A percentile compares a stretch with the other conserved stretches of the same genome.
phyloP scores from a whole-genome alignment of 2,329 filamentous ascomycete genomes.

The Colletotrichum sp. region DNA sequence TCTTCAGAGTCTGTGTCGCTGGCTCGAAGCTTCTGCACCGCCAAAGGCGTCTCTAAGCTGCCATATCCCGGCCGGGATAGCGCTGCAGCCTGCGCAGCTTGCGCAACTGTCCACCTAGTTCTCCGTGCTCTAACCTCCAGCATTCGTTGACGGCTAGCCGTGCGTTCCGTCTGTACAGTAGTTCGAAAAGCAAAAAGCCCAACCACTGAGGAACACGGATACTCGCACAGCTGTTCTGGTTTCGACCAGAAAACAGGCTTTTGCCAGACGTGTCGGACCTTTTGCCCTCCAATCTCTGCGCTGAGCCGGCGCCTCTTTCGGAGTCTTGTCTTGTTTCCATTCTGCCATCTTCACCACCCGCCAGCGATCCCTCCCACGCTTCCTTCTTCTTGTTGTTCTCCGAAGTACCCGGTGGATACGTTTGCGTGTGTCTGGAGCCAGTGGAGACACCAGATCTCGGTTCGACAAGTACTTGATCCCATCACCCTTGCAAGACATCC shows the following conservation, averaged over 20 bases:
- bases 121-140: neutral
- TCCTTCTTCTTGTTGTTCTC: neutral
- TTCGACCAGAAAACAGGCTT: slow-evolving; percentile 15
- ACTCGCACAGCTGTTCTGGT: slow-evolving; percentile 8
- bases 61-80: neutral
- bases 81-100: neutral
- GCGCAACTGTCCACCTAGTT: neutral
- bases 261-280: slow-evolving; percentile 8
- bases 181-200: neutral
- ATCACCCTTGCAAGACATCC: slow-evolving; percentile 9
- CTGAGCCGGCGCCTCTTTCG: slow-evolving; percentile 2
- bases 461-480: slow-evolving; percentile 8
- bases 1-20: neutral
- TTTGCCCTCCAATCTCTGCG: slow-evolving; percentile 10
- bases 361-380: neutral
- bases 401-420: slow-evolving; percentile 11
- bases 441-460: slow-evolving; percentile 16
- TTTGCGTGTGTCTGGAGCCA: slow-evolving; percentile 12
- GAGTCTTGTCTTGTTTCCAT: slow-evolving; percentile 2
- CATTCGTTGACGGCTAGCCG: slow-evolving; percentile 9
- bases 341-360: slow-evolving; percentile 15
- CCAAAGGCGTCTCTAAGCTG: neutral
- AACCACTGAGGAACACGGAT: slow-evolving; percentile 1
- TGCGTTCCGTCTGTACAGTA: slow-evolving; percentile 14
- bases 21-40: neutral